A percentile compares a stretch with the other conserved stretches of the same genome.
Evolutionary conservation across 1,284 basidiomycete species (phyloP).

Genomic region (Ustilago lituana): DNA sequence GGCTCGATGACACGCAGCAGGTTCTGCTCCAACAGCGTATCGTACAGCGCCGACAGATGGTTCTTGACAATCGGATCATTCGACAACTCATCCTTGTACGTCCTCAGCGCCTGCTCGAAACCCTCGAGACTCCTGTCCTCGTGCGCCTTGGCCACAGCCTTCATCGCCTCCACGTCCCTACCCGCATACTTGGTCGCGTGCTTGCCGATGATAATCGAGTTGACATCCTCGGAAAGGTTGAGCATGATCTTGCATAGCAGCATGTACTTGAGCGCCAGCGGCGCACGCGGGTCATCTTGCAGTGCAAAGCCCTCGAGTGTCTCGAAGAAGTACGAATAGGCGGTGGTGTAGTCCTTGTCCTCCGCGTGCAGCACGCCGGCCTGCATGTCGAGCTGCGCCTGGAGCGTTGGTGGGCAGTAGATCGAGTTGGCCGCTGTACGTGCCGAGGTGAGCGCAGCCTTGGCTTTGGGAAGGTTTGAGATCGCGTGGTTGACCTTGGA

Average conservation of each 20-base stretch:
- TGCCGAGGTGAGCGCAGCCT: slow-evolving; percentile 90
- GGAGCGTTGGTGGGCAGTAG: slow-evolving; percentile 93
- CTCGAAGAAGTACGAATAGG: slow-evolving; percentile 96
- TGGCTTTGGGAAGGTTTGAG: slow-evolving; percentile 92
- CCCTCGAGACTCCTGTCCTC: slow-evolving; percentile 86
- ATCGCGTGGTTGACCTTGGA: slow-evolving; percentile 88
- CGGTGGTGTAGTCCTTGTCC: slow-evolving; percentile 97
- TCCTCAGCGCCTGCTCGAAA: slow-evolving; percentile 86
- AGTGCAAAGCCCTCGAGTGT: slow-evolving; percentile 88
- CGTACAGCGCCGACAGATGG: slow-evolving; percentile 90
- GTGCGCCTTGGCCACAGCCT: slow-evolving; percentile 90
- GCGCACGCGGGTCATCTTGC: slow-evolving; percentile 72
- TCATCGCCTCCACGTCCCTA: slow-evolving; percentile 89
- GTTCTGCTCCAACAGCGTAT: slow-evolving; percentile 94
- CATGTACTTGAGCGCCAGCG: slow-evolving; percentile 96
- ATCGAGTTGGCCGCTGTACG: slow-evolving; percentile 95
- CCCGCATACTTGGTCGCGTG: slow-evolving; percentile 84
- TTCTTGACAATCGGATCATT: slow-evolving; percentile 92
- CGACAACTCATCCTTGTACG: slow-evolving; percentile 89
- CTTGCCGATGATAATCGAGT: slow-evolving; percentile 84
- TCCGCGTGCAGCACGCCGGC: slow-evolving; percentile 92
- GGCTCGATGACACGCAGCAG: slow-evolving; percentile 93
- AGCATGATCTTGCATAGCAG: slow-evolving; percentile 98
- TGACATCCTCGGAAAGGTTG: slow-evolving; percentile 91
- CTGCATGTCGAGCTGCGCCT: slow-evolving; percentile 91